Base-by-base conservation (phyloP, 1,284 basidiomycete genomes). In the Coniophora puteana region DNA sequence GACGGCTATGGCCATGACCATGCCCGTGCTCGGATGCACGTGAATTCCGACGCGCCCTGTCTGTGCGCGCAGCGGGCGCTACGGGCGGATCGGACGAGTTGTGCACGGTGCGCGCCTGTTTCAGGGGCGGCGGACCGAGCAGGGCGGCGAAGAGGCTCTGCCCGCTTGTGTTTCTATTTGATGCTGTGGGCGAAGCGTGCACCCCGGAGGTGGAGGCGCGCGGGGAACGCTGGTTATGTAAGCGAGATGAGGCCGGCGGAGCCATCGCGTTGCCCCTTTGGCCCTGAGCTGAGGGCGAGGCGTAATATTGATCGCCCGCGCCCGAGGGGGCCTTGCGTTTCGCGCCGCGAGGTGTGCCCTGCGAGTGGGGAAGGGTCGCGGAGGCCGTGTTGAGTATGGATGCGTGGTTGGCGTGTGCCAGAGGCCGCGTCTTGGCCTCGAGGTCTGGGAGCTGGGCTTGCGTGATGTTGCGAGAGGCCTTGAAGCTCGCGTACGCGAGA, bases 401-500 rank as follows among this genome's bases (percentile, higher is more conserved):
- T n/a, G n/a, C n/a, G n/a, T n/a, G n/a, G n/a, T n/a, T n/a, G n/a
- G n/a, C n/a, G n/a, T n/a, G n/a, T n/a, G n/a, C n/a, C 44, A 69
- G 65, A 38, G 56, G 61, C 37, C 70, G 69, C 23, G 55, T 67
- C 54, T 80, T 77, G 20, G 75, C 72, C 61, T 89, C 87, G 33
- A 88, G 73, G 49, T 86, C 83, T 50, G 72, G 72, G 24, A 89
- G 66, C 33, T 80, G 69, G 39, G 78, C 67, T 45, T 80, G 76
- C 8, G 79, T 66, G 39, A 86, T 63, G 55, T 87, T 84, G 57
- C 85, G 75, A 21, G 72, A 73, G 6, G 86, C 84, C 66, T 89
- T 89, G 73, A 81, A 89, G 3, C 81, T 81, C 24, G 87, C 86
- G 61, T 88, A 86, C 1, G 83, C 75, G 36, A 89, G 75, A 47